phyloP scores from a whole-genome alignment of 768 basidiomycete genomes.

The Pisolithus orientalis region DNA sequence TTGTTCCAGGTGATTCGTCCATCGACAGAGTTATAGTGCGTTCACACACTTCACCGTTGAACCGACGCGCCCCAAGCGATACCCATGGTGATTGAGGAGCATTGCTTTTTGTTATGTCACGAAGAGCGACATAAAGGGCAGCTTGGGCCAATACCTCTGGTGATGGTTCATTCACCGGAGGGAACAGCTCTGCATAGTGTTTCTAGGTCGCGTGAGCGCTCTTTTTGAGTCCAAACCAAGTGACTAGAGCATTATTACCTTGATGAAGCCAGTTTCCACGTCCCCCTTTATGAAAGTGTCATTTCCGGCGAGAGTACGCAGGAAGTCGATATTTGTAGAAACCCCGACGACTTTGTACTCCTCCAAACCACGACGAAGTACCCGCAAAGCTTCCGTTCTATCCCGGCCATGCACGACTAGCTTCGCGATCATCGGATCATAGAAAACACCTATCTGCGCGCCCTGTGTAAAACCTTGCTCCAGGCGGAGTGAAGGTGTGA shows the following conservation, averaged over 20 bases:
- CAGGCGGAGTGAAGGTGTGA: slow-evolving; percentile 68
- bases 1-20: slow-evolving; percentile 38
- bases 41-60: slow-evolving; percentile 67
- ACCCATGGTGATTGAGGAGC: slow-evolving; percentile 55
- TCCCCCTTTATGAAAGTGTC: slow-evolving; percentile 69
- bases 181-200: slow-evolving; percentile 80
- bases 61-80: slow-evolving; percentile 64
- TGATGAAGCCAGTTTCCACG: slow-evolving; percentile 91
- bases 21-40: slow-evolving; percentile 57
- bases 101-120: slow-evolving; percentile 41
- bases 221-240: not conserved
- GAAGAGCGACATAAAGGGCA: slow-evolving; percentile 67
- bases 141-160: slow-evolving; percentile 70
- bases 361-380: slow-evolving; percentile 74
- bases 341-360: slow-evolving; percentile 91
- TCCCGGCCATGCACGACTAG: slow-evolving; percentile 85
- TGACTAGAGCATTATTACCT: slow-evolving; percentile 27
- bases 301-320: slow-evolving; percentile 72
- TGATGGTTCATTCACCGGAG: slow-evolving; percentile 49
- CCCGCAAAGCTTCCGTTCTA: slow-evolving; percentile 75
- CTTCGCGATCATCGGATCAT: slow-evolving; percentile 91
- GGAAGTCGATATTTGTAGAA: slow-evolving; percentile 87
- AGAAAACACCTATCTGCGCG: slow-evolving; percentile 79
- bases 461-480: slow-evolving; percentile 86
- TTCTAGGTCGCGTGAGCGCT: slow-evolving; percentile 44